phyloP scores from a whole-genome alignment of 2,329 filamentous ascomycete species.

The Arthrinium puccinioides region DNA sequence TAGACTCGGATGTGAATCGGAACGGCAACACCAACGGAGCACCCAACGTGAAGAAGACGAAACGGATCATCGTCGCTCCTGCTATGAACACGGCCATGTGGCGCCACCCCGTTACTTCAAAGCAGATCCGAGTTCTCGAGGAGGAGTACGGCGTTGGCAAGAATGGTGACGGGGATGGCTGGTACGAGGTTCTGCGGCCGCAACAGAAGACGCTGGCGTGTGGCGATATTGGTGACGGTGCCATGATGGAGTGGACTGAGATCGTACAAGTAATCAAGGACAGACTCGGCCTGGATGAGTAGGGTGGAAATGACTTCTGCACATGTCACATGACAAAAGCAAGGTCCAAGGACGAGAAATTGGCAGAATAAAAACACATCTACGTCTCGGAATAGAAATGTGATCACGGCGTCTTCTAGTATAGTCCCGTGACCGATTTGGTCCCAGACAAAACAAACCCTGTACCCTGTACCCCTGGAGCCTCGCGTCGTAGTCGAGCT shows the following conservation, averaged over 20 bases:
- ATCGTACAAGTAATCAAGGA: slow-evolving; percentile 62
- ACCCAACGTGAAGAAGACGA: slow-evolving; percentile 32
- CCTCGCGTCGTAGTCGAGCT: too few species aligned
- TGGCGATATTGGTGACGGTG: slow-evolving; percentile 74
- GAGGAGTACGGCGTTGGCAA: slow-evolving; percentile 61
- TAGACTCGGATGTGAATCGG: slow-evolving; percentile 33
- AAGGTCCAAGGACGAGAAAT: too few species aligned
- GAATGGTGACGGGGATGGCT: slow-evolving; percentile 25
- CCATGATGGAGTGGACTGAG: slow-evolving; percentile 74
- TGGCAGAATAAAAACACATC: too few species aligned
- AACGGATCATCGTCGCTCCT: slow-evolving; percentile 67
- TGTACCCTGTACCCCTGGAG: too few species aligned
- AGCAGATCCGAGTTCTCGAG: slow-evolving; percentile 62
- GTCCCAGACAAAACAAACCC: too few species aligned
- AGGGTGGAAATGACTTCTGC: too few species aligned
- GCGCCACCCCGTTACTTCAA: slow-evolving; percentile 71
- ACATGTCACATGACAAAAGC: too few species aligned
- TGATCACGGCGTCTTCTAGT: too few species aligned
- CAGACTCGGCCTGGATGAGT: slow-evolving; percentile 27
- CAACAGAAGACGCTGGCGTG: slow-evolving; percentile 75
- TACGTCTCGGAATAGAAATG: too few species aligned
- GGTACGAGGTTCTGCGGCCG: slow-evolving; percentile 67
- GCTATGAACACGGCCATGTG: slow-evolving; percentile 93
- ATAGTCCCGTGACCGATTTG: too few species aligned
- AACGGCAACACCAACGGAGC: background rate